A percentile compares a stretch with the other conserved stretches of the same genome.
These are phyloP conservation scores for Xylaria arbuscula DNA, from an alignment of 2,329 filamentous ascomycete genomes.

Conservation along the genomic window DNA sequence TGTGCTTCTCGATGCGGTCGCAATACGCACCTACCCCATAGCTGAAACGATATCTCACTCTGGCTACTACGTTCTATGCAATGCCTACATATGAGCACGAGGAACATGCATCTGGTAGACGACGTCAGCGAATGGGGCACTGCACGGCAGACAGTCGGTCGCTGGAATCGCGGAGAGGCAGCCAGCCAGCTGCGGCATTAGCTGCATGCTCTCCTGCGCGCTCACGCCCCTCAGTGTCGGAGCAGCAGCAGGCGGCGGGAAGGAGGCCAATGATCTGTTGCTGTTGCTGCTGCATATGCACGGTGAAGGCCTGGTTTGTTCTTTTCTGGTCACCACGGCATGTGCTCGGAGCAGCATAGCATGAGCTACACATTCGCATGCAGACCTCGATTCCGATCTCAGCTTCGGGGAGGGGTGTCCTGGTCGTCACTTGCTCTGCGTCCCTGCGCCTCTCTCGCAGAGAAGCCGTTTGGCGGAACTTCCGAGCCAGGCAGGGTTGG, in stretches of 20 bases:
- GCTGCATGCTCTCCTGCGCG: slow-evolving; percentile 32
- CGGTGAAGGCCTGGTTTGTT: slow-evolving; percentile 15
- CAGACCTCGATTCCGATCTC: slow-evolving; percentile 25
- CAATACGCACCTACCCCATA: slow-evolving; percentile 26
- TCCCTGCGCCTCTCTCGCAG: slow-evolving; percentile 24
- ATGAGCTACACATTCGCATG: slow-evolving; percentile 17
- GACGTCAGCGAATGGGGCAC: slow-evolving; percentile 13
- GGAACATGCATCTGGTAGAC: slow-evolving; percentile 3
- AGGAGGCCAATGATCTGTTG: slow-evolving; percentile 12
- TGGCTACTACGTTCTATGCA: slow-evolving; percentile 8
- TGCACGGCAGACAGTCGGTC: slow-evolving; percentile 17
- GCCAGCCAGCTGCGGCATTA: slow-evolving; percentile 30
- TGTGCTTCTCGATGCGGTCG: slow-evolving; percentile 18
- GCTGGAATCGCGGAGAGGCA: slow-evolving; percentile 28
- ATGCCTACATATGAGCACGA: not conserved
- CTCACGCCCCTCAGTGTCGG: slow-evolving; percentile 25
- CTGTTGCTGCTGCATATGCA: slow-evolving; percentile 27
- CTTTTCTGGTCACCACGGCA: slow-evolving; percentile 14
- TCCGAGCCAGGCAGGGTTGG: slow-evolving; percentile 21
- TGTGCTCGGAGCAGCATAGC: slow-evolving; percentile 12
- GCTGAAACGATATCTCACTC: slow-evolving; percentile 34
- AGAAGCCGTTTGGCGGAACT: slow-evolving; percentile 20
- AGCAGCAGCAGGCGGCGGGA: slow-evolving; percentile 13
- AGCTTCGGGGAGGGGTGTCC: slow-evolving; percentile 14
- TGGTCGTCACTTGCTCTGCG: slow-evolving; percentile 9